phyloP scores from a whole-genome alignment of 192 early-diverging fungal species.

The Backusella westeae region DNA sequence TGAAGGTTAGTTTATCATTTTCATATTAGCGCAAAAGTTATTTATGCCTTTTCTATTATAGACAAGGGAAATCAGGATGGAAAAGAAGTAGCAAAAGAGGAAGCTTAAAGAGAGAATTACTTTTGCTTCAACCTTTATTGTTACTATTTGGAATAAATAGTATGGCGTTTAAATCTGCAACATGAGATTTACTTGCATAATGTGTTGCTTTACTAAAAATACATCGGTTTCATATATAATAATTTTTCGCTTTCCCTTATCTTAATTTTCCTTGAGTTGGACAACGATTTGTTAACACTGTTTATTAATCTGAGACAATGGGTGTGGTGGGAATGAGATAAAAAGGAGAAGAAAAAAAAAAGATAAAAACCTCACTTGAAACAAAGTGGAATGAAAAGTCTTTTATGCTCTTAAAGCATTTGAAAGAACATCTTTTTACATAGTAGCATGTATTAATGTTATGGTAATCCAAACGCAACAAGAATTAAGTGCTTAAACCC shows the following conservation, averaged over 20 bases:
- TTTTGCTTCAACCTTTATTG: not conserved
- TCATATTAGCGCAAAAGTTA: not conserved
- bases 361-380: not conserved
- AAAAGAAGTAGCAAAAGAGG: not conserved
- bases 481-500: not conserved
- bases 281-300: not conserved
- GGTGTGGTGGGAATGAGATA: not conserved
- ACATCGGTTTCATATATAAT: not conserved
- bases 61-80: not conserved
- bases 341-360: too few species aligned
- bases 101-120: not conserved
- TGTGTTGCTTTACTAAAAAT: not conserved
- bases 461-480: not conserved
- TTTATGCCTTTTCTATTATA: not conserved
- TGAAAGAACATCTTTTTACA: too few species aligned
- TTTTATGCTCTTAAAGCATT: too few species aligned
- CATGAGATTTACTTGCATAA: not conserved
- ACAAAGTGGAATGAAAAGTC: not conserved
- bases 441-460: not conserved
- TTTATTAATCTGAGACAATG: not conserved
- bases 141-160: not conserved
- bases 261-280: not conserved
- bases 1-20: slow-evolving; percentile 26
- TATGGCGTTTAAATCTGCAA: not conserved
- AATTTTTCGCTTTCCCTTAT: not conserved